Evolutionary conservation across 345 rosid species (phyloP).

Genomic region (Populus pruinosa): DNA sequence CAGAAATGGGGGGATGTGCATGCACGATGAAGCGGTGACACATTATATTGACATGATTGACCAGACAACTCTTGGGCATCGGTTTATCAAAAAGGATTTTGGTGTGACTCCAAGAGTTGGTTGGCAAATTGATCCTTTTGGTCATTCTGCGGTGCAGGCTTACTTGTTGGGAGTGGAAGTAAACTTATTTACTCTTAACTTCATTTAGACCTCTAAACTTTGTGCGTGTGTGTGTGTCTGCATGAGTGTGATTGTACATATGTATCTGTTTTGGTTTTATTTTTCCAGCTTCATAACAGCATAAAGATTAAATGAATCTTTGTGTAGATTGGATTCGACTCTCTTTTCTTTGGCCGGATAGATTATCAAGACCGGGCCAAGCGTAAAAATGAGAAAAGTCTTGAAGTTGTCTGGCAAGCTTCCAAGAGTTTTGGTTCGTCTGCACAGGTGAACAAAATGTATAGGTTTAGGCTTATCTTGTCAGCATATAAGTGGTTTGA

Average conservation of each 20-base stretch:
- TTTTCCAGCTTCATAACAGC: not conserved
- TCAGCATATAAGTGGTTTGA: too few species aligned
- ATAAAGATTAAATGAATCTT: constrained; percentile 18
- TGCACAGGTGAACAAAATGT: constrained; percentile 50
- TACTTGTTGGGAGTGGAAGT: constrained; percentile 93
- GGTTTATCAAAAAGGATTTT: constrained; percentile 69
- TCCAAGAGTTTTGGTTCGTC: constrained; percentile 88
- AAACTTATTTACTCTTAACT: constrained; percentile 14
- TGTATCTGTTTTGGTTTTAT: not conserved
- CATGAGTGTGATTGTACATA: too few species aligned
- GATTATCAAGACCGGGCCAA: constrained; percentile 92
- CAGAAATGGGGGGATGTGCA: constrained; percentile 98
- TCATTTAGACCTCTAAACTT: not conserved
- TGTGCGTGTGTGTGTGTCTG: too few species aligned
- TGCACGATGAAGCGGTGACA: constrained; percentile 95
- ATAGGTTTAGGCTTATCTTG: constrained; percentile 2
- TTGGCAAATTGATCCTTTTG: constrained; percentile 99
- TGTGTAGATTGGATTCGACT: constrained; percentile 85
- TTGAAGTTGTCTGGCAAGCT: constrained; percentile 93
- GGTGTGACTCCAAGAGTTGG: constrained; percentile 91
- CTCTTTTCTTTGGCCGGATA: constrained; percentile 84
- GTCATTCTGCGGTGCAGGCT: constrained; percentile 98
- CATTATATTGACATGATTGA: constrained; percentile 98
- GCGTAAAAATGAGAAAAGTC: constrained; percentile 78
- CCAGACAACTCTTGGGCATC: constrained; percentile 94